phyloP scores from a whole-genome alignment of 768 basidiomycete genomes.

The Panaeolus cyanescens region DNA sequence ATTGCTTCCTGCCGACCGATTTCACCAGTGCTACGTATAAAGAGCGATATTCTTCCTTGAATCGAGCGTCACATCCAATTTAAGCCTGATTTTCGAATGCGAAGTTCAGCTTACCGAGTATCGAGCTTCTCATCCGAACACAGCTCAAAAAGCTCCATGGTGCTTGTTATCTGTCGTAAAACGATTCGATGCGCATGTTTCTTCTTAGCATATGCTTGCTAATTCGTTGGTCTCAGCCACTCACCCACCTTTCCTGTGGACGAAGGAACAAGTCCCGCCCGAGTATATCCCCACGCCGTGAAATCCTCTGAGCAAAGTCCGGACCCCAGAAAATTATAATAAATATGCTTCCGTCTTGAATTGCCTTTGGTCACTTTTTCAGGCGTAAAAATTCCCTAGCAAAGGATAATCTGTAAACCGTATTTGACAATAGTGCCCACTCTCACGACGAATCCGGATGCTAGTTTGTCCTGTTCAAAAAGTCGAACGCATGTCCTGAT shows the following conservation, averaged over 20 bases:
- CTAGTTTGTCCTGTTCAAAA: slow-evolving; percentile 1
- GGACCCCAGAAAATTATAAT: background rate
- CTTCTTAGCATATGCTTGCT: too few relatives aligned
- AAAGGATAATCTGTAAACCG: background rate
- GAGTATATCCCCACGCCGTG: background rate
- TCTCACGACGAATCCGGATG: background rate
- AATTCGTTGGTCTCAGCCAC: too few relatives aligned
- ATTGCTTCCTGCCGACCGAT: background rate
- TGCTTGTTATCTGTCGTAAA: background rate
- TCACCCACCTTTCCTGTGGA: too few relatives aligned
- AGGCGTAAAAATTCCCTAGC: background rate
- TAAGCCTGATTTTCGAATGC: background rate
- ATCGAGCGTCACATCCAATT: background rate
- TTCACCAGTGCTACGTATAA: background rate
- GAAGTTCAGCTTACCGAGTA: background rate
- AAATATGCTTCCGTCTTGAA: background rate
- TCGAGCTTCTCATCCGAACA: background rate
- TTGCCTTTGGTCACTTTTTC: background rate
- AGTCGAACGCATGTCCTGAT: slow-evolving; percentile 1
- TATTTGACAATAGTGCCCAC: background rate
- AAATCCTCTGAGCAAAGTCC: background rate
- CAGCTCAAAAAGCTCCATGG: background rate
- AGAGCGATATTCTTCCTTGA: background rate
- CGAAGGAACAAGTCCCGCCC: too few relatives aligned
- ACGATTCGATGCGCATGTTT: background rate